Evolutionary conservation across 2,329 filamentous ascomycete genomes (phyloP), one percentile per base, ranked within the genome.

Genomic region (Ceratocystis colombiana): DNA sequence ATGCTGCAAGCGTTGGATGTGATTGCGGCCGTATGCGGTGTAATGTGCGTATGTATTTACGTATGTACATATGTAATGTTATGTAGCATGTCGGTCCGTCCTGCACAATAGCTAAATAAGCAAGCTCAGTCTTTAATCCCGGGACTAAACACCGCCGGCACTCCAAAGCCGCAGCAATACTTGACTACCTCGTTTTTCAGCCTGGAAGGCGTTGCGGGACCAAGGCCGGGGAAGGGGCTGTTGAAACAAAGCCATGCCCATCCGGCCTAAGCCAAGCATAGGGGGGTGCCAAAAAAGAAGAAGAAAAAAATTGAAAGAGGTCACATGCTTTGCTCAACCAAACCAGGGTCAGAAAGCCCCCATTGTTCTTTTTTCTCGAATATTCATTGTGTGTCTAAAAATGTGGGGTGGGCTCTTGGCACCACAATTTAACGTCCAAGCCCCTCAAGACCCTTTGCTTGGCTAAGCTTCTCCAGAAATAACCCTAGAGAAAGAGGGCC

Each of bases 321-420:
- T 59, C 53, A 53, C 20, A 25, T 33, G 28, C 15, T 53, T 25
- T 53, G 8, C 10, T 53, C 25, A 12, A 4, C 25, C 22, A n/a
- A 53, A 12, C 20, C 20, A 53, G 48, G 48, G 20, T 48, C 48
- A 28, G 20, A 53, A 25, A 53, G 25, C 25, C 20, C 48, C 20
- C 20, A 53, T 53, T 53, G 48, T 59, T 59, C 28, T 59, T 33
- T 37, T 59, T 59, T 59, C 53, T 59, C 25, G 28, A 59, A 59
- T 17, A 25, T 33, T 17, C 28, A 30, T 33, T 59, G 28, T 59
- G 53, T 59, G 53, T 59, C 15, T 20, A 17, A 28, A 59, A 59
- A 59, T 59, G 53, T 59, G 53, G 53, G 28, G 53, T 53, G 25
- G 50, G 50, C 10, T 22, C 25, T 33, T 25, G 33, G 17, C 25